Percentiles rank a stretch among this genome's conserved stretches.
phyloP scores from a whole-genome alignment of 805 yeast genomes.

The Starmerella kuoi region DNA sequence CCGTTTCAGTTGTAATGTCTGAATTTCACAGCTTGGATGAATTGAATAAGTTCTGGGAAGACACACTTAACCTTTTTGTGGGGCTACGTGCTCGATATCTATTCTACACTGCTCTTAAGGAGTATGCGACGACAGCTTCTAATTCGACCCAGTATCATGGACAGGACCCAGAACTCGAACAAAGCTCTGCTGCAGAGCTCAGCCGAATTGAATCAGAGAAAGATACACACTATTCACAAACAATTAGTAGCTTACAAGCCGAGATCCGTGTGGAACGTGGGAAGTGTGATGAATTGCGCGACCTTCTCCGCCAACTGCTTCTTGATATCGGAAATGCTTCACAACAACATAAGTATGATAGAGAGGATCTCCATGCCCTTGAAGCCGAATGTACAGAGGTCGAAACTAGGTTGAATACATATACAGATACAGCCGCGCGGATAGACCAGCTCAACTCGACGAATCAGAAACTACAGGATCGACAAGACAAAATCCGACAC shows the following conservation, averaged over 20 bases:
- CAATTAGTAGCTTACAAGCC: not conserved
- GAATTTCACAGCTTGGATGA: not conserved
- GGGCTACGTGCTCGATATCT: not conserved
- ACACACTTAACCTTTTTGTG: not conserved
- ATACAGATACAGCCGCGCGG: not conserved
- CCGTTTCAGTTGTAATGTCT: no score
- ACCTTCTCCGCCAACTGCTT: not conserved
- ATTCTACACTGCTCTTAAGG: not conserved
- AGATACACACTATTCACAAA: constrained; percentile 1
- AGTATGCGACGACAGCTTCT: not conserved
- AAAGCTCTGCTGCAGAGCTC: not conserved
- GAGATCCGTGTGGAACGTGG: not conserved
- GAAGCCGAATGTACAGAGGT: not conserved
- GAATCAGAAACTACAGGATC: not conserved
- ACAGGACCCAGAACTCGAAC: not conserved
- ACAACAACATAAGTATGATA: not conserved
- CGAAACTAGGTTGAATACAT: not conserved
- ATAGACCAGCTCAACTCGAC: not conserved
- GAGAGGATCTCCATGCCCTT: not conserved
- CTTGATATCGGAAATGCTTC: not conserved
- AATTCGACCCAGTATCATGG: no score
- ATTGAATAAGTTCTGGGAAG: not conserved
- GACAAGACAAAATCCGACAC: not conserved
- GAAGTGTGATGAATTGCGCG: not conserved
- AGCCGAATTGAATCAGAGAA: not conserved